Evolutionary conservation across 495 filamentous ascomycete species (phyloP), one percentile per base, ranked within the genome.

Genomic region (Annulohypoxylon nitens): DNA sequence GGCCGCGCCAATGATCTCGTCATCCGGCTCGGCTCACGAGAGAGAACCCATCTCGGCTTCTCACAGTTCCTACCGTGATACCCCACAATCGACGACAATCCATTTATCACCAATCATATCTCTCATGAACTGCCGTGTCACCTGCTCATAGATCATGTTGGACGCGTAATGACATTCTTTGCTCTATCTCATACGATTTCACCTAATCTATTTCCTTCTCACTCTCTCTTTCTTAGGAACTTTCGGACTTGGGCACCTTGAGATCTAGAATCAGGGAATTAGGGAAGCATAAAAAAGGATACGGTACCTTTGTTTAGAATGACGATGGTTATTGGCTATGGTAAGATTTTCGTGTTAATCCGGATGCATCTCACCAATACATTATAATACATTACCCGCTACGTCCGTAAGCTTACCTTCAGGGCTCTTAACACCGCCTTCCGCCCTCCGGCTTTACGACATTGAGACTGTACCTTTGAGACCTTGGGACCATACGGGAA

Each of bases 41-140:
- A 43, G 48, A 37, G 30, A 57, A 34, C n/a, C 53, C 53, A 57
- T 57, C 16, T 57, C 33, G 33, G 26, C 30, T 57, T 51, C 54
- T 63, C 57, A 71, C 57, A 54, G 58, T 25, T 62, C 20, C 58
- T 64, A 73, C 70, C 64, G 43, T 62, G n/a, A 64, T 64, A 73
- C 70, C 64, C 70, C 70, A 73, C 70, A 73, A 48, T 73, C 59
- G 30, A 61, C 58, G 51, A 68, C 60, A 43, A 54, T 54, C 43
- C 20, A 41, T 25, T 11, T 8, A 53, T 47, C 63, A 34, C 62
- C 69, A 63, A 72, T 66, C 62, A 66, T 57, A 55, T 48, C 30
- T 45, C 55, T 12, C 18, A 18, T 53, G 41, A 55, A 34, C 60
- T 64, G 67, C 43, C 11, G 60, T 70, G 60, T 11, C 14, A 58